A percentile compares a stretch with the other conserved stretches of the same genome.
These are phyloP conservation scores for Gastrolobium bilobum DNA, from an alignment of 306 rosid genomes.

Conservation along the genomic window DNA sequence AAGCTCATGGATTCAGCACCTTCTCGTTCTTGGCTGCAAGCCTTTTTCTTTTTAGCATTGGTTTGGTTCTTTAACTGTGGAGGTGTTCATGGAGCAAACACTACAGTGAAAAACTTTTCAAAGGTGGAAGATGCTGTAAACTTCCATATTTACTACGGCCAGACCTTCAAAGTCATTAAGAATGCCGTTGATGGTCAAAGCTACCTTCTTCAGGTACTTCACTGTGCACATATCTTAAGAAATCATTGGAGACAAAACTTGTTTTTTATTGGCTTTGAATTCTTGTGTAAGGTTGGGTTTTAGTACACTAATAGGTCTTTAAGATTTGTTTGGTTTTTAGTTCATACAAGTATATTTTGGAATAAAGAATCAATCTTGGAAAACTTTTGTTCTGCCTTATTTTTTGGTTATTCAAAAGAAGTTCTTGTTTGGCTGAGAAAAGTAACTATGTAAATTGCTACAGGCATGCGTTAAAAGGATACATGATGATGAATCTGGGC, in stretches of 20 bases:
- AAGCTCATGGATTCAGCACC: constrained; percentile 51
- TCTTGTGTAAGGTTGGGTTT: not conserved
- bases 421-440: not conserved
- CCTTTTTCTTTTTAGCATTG: constrained; percentile 45
- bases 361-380: not conserved
- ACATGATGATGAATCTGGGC: constrained; percentile 80
- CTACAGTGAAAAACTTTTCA: constrained; percentile 60
- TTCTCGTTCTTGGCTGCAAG: constrained; percentile 49
- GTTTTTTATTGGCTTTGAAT: constrained; percentile 14
- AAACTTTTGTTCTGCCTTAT: not conserved
- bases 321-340: constrained; percentile 31
- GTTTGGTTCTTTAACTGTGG: constrained; percentile 47
- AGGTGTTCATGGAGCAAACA: constrained; percentile 52
- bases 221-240: not conserved
- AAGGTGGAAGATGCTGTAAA: constrained; percentile 85
- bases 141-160: constrained; percentile 89
- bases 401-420: too few species aligned
- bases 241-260: not conserved
- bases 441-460: constrained; percentile 40
- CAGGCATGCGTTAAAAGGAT: constrained; percentile 93
- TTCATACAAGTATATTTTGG: not conserved
- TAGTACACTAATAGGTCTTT: not conserved
- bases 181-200: constrained; percentile 86
- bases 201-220: constrained; percentile 93
- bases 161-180: constrained; percentile 92